A percentile compares a stretch with the other conserved stretches of the same genome.
phyloP scores from a whole-genome alignment of 169 alveolate genomes.

The Ichthyophthirius multifiliis region DNA sequence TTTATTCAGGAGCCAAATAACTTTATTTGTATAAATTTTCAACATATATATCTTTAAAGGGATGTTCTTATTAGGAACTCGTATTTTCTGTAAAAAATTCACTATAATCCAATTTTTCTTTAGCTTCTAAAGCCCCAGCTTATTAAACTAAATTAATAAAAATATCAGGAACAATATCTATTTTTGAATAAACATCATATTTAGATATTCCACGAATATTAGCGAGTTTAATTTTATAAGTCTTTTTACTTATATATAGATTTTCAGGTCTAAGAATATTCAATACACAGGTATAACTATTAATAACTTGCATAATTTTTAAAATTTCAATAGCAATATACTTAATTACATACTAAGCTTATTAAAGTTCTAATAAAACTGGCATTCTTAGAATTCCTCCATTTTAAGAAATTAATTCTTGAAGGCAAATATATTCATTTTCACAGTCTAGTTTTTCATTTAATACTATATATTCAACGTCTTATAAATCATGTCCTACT shows the following conservation, averaged over 20 bases:
- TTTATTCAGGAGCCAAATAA: conserved; percentile 13
- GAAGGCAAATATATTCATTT: not conserved
- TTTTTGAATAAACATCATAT: not conserved
- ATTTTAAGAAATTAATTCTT: not conserved
- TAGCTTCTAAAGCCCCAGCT: not conserved
- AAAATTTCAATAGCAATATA: conserved; percentile 1
- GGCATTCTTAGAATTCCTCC: conserved; percentile 13
- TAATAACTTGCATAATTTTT: not conserved
- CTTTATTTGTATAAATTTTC: not conserved
- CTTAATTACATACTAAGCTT: not conserved
- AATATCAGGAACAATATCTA: not conserved
- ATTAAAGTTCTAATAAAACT: not conserved
- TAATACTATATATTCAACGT: not conserved
- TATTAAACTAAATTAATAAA: not conserved
- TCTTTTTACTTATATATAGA: not conserved
- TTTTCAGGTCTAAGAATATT: conserved; percentile 15
- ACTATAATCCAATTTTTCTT: not conserved
- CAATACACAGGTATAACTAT: not conserved
- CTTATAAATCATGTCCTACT: not conserved
- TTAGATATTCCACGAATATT: not conserved
- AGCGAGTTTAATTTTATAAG: not conserved
- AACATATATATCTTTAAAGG: not conserved
- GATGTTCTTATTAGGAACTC: not conserved
- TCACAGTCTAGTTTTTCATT: conserved; percentile 4
- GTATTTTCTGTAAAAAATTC: conserved; percentile 1